phyloP scores from a whole-genome alignment of 2,329 filamentous ascomycete genomes.

The Delphinella strobiligena region DNA sequence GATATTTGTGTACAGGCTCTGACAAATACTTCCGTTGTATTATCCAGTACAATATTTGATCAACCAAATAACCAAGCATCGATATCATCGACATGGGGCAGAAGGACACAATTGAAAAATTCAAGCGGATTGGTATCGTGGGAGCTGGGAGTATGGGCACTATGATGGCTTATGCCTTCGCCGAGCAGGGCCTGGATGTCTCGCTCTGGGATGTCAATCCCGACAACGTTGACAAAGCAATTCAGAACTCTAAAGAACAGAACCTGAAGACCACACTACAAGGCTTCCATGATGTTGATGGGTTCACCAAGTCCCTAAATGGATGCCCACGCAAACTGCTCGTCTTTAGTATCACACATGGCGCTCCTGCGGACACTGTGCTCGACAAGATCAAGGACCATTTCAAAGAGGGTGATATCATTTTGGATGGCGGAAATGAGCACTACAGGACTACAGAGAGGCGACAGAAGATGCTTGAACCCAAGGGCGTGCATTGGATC shows the following conservation, averaged over 20 bases:
- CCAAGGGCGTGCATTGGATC: slow-evolving; percentile 41
- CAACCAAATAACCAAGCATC: too few relatives aligned
- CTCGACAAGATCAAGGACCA: slow-evolving; percentile 20
- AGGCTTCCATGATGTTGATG: slow-evolving; percentile 24
- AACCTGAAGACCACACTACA: slow-evolving; percentile 19
- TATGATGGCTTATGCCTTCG: slow-evolving; percentile 33
- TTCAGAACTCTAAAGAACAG: slow-evolving; percentile 12
- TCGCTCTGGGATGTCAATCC: slow-evolving; percentile 30
- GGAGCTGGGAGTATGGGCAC: slow-evolving; percentile 35
- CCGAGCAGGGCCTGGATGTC: slow-evolving; percentile 31
- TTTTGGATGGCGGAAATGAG: slow-evolving; percentile 48
- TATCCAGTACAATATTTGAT: too few relatives aligned
- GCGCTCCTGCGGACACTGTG: slow-evolving; percentile 13
- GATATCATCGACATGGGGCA: too few relatives aligned
- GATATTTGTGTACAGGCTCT: too few relatives aligned
- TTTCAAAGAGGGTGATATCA: slow-evolving; percentile 42
- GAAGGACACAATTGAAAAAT: too few relatives aligned
- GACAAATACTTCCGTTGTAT: too few relatives aligned
- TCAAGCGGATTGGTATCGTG: slow-evolving; percentile 32
- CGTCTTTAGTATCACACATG: slow-evolving; percentile 32
- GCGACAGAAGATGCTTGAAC: slow-evolving; percentile 37
- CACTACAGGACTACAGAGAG: slow-evolving; percentile 43
- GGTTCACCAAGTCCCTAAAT: slow-evolving; percentile 24
- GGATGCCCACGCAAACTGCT: slow-evolving; percentile 24
- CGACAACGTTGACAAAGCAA: slow-evolving; percentile 21